A percentile compares a stretch with the other conserved stretches of the same genome.
Evolutionary conservation across 768 basidiomycete species (phyloP).

Genomic region (Phanerodontia chrysosporium): DNA sequence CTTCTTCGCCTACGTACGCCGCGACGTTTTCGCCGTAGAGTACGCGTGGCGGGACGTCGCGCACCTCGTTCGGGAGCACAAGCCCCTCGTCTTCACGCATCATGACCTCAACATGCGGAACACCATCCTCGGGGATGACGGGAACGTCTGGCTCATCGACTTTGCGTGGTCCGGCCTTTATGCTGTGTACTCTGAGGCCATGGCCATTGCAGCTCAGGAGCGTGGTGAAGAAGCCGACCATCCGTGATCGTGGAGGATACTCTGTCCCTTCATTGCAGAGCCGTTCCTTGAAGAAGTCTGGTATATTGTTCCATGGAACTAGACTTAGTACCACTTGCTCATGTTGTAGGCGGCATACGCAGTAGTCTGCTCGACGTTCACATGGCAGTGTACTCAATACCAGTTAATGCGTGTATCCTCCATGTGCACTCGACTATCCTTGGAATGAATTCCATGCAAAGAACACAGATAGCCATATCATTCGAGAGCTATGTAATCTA

Average conservation of each 20-base stretch:
- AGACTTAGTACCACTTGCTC: no score
- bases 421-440: no score
- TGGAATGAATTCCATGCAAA: no score
- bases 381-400: no score
- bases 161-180: conserved; percentile 4
- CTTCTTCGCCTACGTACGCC: background rate
- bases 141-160: conserved; percentile 4
- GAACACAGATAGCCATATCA: no score
- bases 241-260: background rate
- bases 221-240: background rate
- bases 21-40: conserved; percentile 6
- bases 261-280: conserved; percentile 2
- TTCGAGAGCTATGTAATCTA: no score
- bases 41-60: background rate
- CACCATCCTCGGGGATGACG: conserved; percentile 1
- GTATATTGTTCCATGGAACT: background rate
- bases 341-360: no score
- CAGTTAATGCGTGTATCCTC: no score
- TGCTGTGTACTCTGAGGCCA: conserved; percentile 5
- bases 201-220: background rate
- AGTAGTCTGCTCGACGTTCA: no score
- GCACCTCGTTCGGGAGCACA: background rate
- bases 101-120: conserved; percentile 5
- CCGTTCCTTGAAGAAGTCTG: background rate
- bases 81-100: conserved; percentile 14